phyloP scores from a whole-genome alignment of 768 basidiomycete species.

The Jaapia argillacea region DNA sequence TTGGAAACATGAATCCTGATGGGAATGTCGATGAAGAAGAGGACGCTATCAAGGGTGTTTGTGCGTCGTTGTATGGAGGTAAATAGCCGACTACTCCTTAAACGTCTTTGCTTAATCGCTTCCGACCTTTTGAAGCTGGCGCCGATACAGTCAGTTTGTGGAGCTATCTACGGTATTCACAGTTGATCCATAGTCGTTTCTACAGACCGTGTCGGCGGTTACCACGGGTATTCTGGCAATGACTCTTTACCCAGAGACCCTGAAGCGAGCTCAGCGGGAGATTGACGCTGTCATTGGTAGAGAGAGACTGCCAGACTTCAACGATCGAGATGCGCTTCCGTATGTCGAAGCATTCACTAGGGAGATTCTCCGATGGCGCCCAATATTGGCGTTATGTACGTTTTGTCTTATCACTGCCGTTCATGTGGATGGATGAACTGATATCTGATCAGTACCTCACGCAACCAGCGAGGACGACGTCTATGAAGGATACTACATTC shows the following conservation, averaged over 20 bases:
- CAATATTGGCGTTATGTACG: not conserved
- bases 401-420: not conserved
- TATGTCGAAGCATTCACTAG: not conserved
- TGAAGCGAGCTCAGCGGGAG: not conserved
- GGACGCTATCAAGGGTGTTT: not conserved
- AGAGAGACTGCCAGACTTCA: not conserved
- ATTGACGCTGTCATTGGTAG: not conserved
- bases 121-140: not conserved
- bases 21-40: not conserved
- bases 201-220: not conserved
- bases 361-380: not conserved
- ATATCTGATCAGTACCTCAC: no score
- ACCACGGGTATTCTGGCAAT: not conserved
- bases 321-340: not conserved
- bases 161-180: not conserved
- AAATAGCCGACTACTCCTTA: not conserved
- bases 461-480: constrained; percentile 7
- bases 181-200: not conserved
- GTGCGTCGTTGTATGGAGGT: not conserved
- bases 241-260: not conserved
- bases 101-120: not conserved
- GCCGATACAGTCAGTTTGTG: not conserved
- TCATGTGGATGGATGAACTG: no score
- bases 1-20: not conserved
- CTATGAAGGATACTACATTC: constrained; percentile 8